phyloP scores from a whole-genome alignment of 345 rosid genomes.

The Conringia planisiliqua region DNA sequence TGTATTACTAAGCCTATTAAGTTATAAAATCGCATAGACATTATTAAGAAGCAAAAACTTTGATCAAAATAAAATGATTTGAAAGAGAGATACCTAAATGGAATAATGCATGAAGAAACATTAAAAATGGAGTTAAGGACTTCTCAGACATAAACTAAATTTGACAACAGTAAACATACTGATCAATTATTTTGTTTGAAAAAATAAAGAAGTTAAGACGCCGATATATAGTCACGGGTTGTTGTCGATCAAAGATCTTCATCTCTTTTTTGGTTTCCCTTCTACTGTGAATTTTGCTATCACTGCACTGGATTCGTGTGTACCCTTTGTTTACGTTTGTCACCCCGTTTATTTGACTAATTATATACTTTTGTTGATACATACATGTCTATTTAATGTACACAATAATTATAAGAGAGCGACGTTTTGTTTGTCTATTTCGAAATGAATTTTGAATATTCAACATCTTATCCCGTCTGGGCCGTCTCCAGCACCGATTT shows the following conservation, averaged over 20 bases:
- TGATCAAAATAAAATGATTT: too few relatives aligned
- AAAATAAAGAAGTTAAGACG: too few relatives aligned
- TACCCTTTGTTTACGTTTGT: not conserved
- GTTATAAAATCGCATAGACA: too few relatives aligned
- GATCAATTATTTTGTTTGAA: not conserved
- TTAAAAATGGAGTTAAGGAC: too few relatives aligned
- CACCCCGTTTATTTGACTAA: not conserved
- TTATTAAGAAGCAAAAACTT: too few relatives aligned
- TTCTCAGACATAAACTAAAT: too few relatives aligned
- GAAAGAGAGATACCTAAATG: too few relatives aligned
- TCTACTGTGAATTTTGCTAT: too few relatives aligned
- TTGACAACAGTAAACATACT: not conserved
- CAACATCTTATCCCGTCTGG: constrained; percentile 27
- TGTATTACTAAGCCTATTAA: not conserved
- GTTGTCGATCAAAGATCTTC: not conserved
- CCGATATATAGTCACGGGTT: not conserved
- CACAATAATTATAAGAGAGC: not conserved
- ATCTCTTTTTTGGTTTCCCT: too few relatives aligned
- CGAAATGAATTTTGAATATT: not conserved
- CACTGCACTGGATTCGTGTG: too few relatives aligned
- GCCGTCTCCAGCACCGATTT: not conserved
- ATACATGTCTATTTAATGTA: not conserved
- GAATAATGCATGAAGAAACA: too few relatives aligned
- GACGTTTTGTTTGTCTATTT: not conserved
- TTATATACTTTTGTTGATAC: not conserved